These are phyloP conservation scores for Picea glauca DNA, from an alignment of 75 land plant genomes.

Conservation along the genomic window DNA sequence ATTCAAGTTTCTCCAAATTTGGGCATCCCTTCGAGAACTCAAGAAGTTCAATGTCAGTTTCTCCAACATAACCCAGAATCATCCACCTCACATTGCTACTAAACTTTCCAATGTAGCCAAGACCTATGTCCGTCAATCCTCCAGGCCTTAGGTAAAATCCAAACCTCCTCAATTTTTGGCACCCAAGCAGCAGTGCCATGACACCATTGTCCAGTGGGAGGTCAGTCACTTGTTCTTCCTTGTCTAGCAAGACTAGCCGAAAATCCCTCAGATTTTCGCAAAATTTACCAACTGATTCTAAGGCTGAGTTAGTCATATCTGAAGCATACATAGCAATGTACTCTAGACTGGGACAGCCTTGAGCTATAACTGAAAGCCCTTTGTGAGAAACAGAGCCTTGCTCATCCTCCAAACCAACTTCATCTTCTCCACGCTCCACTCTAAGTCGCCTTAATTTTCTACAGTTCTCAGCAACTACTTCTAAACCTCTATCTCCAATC, in stretches of 20 bases:
- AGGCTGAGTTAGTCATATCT: conserved; percentile 73
- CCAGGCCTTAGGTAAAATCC: conserved; percentile 78
- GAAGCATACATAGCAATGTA: conserved; percentile 77
- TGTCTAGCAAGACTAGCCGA: conserved; percentile 80
- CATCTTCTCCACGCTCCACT: conserved; percentile 86
- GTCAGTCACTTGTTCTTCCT: conserved; percentile 49
- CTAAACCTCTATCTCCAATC: conserved; percentile 89
- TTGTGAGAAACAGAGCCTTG: conserved; percentile 72
- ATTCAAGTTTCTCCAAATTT: conserved; percentile 71
- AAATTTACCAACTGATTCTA: conserved; percentile 57
- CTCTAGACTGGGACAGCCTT: conserved; percentile 66
- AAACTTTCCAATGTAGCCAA: conserved; percentile 72
- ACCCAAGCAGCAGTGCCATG: conserved; percentile 64
- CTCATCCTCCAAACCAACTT: conserved; percentile 60
- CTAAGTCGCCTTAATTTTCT: conserved; percentile 70
- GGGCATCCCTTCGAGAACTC: conserved; percentile 73
- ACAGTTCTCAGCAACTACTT: conserved; percentile 65
- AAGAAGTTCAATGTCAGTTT: conserved; percentile 63
- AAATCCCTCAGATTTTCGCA: conserved; percentile 70
- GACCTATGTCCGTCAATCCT: conserved; percentile 74
- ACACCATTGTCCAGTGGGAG: conserved; percentile 96
- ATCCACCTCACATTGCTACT: conserved; percentile 86
- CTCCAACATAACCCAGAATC: conserved; percentile 84
- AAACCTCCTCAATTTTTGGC: conserved; percentile 62
- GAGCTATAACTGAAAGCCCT: conserved; percentile 68